A percentile compares a stretch with the other conserved stretches of the same genome.
Conservation (phyloP, 1,139 yeast species). For the Pichia kudriavzevii region DNA sequence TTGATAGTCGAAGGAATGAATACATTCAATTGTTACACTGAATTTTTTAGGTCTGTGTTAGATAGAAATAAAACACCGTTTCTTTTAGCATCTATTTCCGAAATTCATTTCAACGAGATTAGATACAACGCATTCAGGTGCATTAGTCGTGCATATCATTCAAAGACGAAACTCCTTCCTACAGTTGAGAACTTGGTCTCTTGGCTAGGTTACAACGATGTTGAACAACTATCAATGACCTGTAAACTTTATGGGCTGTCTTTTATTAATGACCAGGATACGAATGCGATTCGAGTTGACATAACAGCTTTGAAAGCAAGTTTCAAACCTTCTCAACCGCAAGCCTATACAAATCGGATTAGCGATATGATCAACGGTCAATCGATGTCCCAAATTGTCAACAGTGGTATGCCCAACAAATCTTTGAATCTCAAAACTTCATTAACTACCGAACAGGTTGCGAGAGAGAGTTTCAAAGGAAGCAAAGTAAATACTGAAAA, state of each 20-base stretch:
- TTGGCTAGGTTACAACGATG: constrained; percentile 60
- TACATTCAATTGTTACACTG: constrained; percentile 51
- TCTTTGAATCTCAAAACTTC: constrained; percentile 15
- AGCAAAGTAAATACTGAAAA: constrained; percentile 13
- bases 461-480: constrained; percentile 17
- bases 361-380: constrained; percentile 37
- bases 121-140: constrained; percentile 69
- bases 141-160: constrained; percentile 61
- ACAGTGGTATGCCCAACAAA: constrained; percentile 30
- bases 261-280: constrained; percentile 28
- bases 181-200: constrained; percentile 39
- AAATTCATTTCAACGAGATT: constrained; percentile 73
- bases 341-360: constrained; percentile 48
- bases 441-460: constrained; percentile 17
- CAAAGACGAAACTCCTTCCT: constrained; percentile 58
- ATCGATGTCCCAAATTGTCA: constrained; percentile 27
- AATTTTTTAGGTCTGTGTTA: constrained; percentile 51
- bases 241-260: constrained; percentile 59
- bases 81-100: constrained; percentile 66
- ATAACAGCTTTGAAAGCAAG: constrained; percentile 27
- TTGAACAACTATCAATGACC: constrained; percentile 46
- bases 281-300: constrained; percentile 41
- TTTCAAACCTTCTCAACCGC: constrained; percentile 45
- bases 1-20: constrained; percentile 62
- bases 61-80: constrained; percentile 51